Percentiles rank a stretch among this genome's conserved stretches.
Evolutionary conservation across 2,329 filamentous ascomycete species (phyloP).

Genomic region (Fusarium sp.): DNA sequence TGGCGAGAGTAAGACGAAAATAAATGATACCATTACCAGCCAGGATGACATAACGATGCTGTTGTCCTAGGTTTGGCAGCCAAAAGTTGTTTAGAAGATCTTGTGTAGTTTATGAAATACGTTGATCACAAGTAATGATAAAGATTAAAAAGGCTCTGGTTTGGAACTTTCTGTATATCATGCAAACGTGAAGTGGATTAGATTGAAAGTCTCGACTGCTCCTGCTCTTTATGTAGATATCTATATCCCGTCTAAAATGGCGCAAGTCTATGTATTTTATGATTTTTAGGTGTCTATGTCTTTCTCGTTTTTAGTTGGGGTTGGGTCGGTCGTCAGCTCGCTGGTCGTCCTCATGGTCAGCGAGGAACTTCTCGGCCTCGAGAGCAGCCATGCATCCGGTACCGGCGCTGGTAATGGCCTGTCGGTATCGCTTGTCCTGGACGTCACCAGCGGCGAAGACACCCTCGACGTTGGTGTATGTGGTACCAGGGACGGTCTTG

Average conservation of each 20-base stretch:
- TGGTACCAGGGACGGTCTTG: constrained; percentile 86
- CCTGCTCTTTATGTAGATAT: constrained; percentile 24
- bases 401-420: constrained; percentile 96
- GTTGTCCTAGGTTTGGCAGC: constrained; percentile 15
- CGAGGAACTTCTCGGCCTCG: constrained; percentile 92
- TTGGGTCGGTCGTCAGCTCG: constrained; percentile 22
- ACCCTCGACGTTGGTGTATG: constrained; percentile 86
- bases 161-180: not conserved
- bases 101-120: not conserved
- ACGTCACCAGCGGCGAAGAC: constrained; percentile 98
- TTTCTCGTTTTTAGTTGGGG: constrained; percentile 20
- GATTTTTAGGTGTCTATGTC: constrained; percentile 18
- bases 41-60: constrained; percentile 26
- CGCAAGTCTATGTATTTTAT: constrained; percentile 32
- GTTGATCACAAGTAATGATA: constrained; percentile 16
- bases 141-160: not conserved
- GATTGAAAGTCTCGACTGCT: constrained; percentile 27
- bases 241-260: constrained; percentile 36
- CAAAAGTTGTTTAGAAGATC: constrained; percentile 6
- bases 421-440: constrained; percentile 97
- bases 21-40: constrained; percentile 25
- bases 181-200: constrained; percentile 11
- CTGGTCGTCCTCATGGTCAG: constrained; percentile 69
- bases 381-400: constrained; percentile 95
- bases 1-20: constrained; percentile 52